phyloP scores from a whole-genome alignment of 805 yeast genomes.

The Saitoella complicata region DNA sequence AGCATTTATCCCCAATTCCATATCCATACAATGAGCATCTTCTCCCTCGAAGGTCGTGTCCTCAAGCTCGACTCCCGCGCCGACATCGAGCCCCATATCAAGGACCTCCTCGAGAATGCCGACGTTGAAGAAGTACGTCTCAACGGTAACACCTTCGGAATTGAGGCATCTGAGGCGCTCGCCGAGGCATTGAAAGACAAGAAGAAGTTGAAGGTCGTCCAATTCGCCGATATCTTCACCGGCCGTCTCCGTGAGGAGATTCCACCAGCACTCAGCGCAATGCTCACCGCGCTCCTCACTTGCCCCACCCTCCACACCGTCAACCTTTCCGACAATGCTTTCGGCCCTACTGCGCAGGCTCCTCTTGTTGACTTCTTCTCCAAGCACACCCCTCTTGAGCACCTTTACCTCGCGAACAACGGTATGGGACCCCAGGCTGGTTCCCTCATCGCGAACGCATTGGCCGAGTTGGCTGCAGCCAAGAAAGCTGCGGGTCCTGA shows the following conservation, averaged over 20 bases:
- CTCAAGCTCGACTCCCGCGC: no score
- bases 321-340: conserved; percentile 86
- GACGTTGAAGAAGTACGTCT: conserved; percentile 48
- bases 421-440: conserved; percentile 99
- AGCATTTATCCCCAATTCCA: no score
- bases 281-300: conserved; percentile 57
- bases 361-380: conserved; percentile 67
- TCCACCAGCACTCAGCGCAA: conserved; percentile 57
- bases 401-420: conserved; percentile 77
- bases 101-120: conserved; percentile 2
- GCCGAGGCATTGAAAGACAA: conserved; percentile 35
- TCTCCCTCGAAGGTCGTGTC: no score
- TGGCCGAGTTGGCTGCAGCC: conserved; percentile 51
- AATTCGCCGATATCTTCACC: conserved; percentile 86
- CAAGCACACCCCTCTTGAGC: conserved; percentile 64
- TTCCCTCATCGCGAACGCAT: conserved; percentile 76
- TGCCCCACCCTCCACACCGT: conserved; percentile 56
- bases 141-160: conserved; percentile 88
- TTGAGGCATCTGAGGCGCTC: conserved; percentile 64
- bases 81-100: no score
- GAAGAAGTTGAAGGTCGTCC: conserved; percentile 35
- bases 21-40: no score
- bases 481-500: conserved; percentile 34
- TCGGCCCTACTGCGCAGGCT: conserved; percentile 88
- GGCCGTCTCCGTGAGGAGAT: conserved; percentile 91